A percentile compares a stretch with the other conserved stretches of the same genome.
Evolutionary conservation across 2,329 filamentous ascomycete species (phyloP).

Genomic region (Helminthosporium solani): DNA sequence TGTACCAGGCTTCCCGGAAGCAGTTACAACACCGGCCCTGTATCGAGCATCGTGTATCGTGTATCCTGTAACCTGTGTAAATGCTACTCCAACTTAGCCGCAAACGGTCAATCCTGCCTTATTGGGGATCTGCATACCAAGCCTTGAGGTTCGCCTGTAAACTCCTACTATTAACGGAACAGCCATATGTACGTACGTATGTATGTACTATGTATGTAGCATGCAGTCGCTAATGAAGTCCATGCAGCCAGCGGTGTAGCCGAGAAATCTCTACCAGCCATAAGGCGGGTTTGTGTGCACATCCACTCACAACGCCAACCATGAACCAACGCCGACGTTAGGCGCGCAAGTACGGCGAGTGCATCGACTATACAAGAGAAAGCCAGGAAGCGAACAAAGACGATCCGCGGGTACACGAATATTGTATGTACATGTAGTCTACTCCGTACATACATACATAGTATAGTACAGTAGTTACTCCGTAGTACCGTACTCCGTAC

Average conservation of each 20-base stretch:
- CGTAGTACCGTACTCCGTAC: too few species aligned
- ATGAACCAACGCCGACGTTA: conserved; percentile 5
- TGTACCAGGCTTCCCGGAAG: conserved; percentile 24
- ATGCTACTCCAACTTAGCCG: conserved; percentile 21
- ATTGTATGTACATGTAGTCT: too few species aligned
- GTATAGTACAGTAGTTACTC: too few species aligned
- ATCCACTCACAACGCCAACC: too few species aligned
- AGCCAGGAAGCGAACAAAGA: not conserved
- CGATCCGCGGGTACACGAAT: conserved; percentile 1
- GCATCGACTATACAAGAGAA: not conserved
- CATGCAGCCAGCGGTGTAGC: not conserved
- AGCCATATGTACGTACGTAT: too few species aligned
- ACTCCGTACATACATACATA: too few species aligned
- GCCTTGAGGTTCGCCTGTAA: conserved; percentile 14
- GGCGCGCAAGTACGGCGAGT: conserved; percentile 6
- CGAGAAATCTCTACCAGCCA: not conserved
- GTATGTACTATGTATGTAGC: too few species aligned
- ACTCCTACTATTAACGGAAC: conserved; percentile 7
- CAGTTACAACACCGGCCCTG: conserved; percentile 26
- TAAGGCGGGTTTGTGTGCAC: not conserved
- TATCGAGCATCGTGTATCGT: conserved; percentile 8
- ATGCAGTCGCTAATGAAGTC: not conserved
- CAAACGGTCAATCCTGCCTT: conserved; percentile 8
- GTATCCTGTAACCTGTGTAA: conserved; percentile 14
- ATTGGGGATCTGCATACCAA: conserved; percentile 15